phyloP scores from a whole-genome alignment of 2,329 filamentous ascomycete genomes.

The Bipolaris cookei region DNA sequence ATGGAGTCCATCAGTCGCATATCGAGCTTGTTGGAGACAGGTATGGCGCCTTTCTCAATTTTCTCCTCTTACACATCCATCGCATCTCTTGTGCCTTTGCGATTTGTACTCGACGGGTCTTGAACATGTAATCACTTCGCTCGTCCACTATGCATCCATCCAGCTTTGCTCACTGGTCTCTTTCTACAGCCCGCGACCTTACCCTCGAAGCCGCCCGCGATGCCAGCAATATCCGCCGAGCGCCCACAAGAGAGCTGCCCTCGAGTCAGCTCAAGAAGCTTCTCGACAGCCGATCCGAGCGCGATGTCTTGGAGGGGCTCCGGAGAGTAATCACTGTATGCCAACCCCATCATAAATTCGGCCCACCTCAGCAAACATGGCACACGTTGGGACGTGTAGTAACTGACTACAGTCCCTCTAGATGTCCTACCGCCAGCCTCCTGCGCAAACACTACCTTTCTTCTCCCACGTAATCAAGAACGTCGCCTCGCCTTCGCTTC shows the following conservation, averaged over 20 bases:
- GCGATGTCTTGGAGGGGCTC: constrained; percentile 90
- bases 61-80: constrained; percentile 3
- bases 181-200: constrained; percentile 81
- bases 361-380: not conserved
- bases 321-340: constrained; percentile 85
- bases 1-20: constrained; percentile 99
- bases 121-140: constrained; percentile 11
- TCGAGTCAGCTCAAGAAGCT: constrained; percentile 91
- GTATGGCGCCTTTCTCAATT: constrained; percentile 56
- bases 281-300: constrained; percentile 89
- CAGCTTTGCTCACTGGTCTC: constrained; percentile 49
- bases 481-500: constrained; percentile 88
- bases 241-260: constrained; percentile 70
- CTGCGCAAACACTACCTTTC: constrained; percentile 73
- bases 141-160: constrained; percentile 43
- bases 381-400: constrained; percentile 15
- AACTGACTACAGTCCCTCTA: constrained; percentile 50
- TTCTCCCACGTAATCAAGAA: constrained; percentile 99
- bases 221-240: constrained; percentile 66
- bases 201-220: constrained; percentile 96
- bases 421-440: constrained; percentile 94
- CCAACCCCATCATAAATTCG: constrained; percentile 19
- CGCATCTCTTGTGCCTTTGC: not conserved
- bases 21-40: constrained; percentile 91
- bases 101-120: constrained; percentile 14